Base-by-base conservation (phyloP, 768 basidiomycete species). In the Neoboletus magnificus region DNA sequence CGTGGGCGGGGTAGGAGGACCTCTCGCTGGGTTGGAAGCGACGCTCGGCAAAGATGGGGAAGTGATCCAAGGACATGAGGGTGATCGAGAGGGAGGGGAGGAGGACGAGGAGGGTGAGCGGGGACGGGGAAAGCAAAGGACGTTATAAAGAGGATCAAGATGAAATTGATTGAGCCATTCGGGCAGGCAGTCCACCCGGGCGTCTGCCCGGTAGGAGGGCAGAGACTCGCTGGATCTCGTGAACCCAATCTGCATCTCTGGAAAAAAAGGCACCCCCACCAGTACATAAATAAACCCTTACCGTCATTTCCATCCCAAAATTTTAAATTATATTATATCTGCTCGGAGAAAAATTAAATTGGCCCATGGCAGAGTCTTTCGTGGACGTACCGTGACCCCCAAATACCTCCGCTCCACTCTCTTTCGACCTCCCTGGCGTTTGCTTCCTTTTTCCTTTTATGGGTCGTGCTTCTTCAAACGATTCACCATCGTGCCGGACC, bases 31-130 rank as follows among this genome's bases (percentile, higher is more conserved):
- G 62, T 41, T 72, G 68, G 29, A 71, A 71, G 55, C 70, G 70
- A 58, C 71, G 63, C 10, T 71, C 70, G 9, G 65, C 7, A 42
- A 71, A 69, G n/a, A 71, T 39, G 48, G 69, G 52, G 22, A 72
- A 70, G 27, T 71, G 69, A 71, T 71, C 69, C 62, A 71, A 55
- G 1, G 70, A 71, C 71, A 71, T 70, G 50, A 29, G 43, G n/a
- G 40, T 40, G 54, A 65, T 57, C 59, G 53, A 44, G 22, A 15
- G 2, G 3, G n/a, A 3, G 37, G 8, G 1, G 25, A 29, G 37
- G 1, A 13, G 45, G 49, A 12, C 16, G 44, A 18, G 42, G 27
- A 22, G 47, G 51, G n/a, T 1, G 27, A 22, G 49, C 27, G 42
- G 52, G 55, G 53, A 58, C 42, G 58, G 54, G 39, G 61, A 57